Conservation (phyloP, 345 rosid species). For the Eucalyptus tenuipes region DNA sequence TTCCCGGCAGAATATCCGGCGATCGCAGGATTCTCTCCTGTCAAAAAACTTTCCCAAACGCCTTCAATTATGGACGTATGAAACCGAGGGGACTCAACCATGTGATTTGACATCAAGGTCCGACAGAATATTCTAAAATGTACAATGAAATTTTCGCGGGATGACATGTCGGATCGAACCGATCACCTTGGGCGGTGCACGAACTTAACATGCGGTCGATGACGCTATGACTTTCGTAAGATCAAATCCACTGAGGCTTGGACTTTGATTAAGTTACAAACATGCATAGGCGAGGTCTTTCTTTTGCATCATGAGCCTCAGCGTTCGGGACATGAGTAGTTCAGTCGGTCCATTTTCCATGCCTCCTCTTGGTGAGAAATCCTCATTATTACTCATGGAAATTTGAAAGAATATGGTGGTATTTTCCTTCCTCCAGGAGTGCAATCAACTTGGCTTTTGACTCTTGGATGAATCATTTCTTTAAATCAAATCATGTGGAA, state of each 20-base stretch:
- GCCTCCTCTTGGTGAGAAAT: not conserved
- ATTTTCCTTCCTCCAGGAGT: not conserved
- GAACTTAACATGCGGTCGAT: not conserved
- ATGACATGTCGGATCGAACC: not conserved
- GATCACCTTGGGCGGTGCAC: not conserved
- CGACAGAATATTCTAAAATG: not conserved
- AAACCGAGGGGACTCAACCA: not conserved
- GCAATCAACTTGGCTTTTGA: not conserved
- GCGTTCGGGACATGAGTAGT: not conserved
- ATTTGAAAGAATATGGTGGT: not conserved
- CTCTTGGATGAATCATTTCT: not conserved
- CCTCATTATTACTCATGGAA: not conserved
- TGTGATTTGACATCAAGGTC: not conserved
- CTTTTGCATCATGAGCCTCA: not conserved
- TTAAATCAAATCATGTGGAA: not conserved
- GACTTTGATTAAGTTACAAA: not conserved
- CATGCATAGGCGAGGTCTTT: not conserved
- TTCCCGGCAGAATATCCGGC: not conserved
- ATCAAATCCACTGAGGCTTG: not conserved
- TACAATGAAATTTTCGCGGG: not conserved
- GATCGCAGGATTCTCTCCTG: not conserved
- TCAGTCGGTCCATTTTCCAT: not conserved
- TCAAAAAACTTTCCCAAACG: not conserved
- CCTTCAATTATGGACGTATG: not conserved
- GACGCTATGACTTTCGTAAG: not conserved